phyloP scores from a whole-genome alignment of 2,329 filamentous ascomycete species.

The Alternaria arbusti region DNA sequence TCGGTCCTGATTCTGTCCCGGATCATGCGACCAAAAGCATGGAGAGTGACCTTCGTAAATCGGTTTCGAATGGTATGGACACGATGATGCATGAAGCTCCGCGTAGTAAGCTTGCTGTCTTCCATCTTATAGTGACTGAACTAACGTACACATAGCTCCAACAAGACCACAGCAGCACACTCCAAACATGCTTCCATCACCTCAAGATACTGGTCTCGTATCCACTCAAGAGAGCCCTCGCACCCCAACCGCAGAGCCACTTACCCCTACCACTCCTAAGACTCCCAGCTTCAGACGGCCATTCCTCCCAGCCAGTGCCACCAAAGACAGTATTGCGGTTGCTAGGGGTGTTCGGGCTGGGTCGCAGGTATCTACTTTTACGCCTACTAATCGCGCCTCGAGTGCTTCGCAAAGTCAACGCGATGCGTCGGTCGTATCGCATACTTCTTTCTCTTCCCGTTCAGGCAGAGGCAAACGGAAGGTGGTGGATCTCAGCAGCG shows the following conservation, averaged over 20 bases:
- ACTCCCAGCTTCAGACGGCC: slow-evolving; percentile 16
- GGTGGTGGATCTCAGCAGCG: slow-evolving; percentile 8
- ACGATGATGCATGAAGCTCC: neutral
- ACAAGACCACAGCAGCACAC: neutral
- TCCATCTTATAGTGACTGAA: neutral
- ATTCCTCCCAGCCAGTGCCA: slow-evolving; percentile 1
- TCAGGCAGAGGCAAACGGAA: slow-evolving; percentile 8
- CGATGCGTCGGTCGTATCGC: slow-evolving; percentile 4
- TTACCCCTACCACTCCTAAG: neutral
- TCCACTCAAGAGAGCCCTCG: neutral
- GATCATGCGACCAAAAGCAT: neutral
- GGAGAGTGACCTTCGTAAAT: neutral
- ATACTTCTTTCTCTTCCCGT: neutral
- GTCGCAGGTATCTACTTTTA: slow-evolving; percentile 9
- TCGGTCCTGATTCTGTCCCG: neutral
- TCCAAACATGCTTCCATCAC: neutral
- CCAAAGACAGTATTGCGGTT: neutral
- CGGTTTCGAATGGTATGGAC: neutral
- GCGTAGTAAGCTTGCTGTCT: neutral
- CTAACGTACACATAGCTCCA: neutral
- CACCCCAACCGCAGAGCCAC: neutral
- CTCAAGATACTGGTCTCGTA: neutral
- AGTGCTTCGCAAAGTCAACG: neutral
- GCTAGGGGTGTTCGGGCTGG: neutral
- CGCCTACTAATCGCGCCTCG: neutral